Evolutionary conservation across 2,329 filamentous ascomycete species (phyloP).

Genomic region (Exophiala sideris): DNA sequence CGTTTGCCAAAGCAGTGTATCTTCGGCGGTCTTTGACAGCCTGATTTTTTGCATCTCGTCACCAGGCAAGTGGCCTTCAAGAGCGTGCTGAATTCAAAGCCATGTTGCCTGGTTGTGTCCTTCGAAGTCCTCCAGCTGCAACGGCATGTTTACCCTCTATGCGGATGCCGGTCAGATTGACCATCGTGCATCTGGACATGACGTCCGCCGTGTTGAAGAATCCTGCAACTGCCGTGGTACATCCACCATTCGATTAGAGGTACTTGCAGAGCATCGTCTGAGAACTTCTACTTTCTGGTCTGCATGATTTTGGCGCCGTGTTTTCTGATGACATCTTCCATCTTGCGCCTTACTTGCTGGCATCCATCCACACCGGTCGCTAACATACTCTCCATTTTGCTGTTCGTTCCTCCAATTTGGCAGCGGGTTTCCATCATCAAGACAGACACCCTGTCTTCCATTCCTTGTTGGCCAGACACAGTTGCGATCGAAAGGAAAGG

Average conservation of each 20-base stretch:
- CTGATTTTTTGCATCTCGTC: no score
- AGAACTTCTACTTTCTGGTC: constrained; percentile 13
- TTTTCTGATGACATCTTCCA: constrained; percentile 68
- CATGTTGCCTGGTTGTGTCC: no score
- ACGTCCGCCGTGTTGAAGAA: neutral
- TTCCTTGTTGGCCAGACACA: constrained; percentile 63
- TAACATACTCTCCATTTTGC: constrained; percentile 83
- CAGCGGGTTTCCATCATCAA: constrained; percentile 84
- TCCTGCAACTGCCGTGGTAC: neutral
- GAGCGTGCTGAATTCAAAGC: no score
- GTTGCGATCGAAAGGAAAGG: constrained; percentile 86
- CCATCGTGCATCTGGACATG: no score
- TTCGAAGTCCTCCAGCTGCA: no score
- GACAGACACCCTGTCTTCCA: constrained; percentile 63
- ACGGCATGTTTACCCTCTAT: no score
- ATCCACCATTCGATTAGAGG: neutral
- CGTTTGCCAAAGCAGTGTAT: no score
- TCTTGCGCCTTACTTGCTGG: constrained; percentile 73
- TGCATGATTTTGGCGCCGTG: constrained; percentile 26
- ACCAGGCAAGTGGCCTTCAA: no score
- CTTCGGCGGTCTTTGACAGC: no score
- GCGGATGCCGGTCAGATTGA: no score
- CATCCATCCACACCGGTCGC: constrained; percentile 90
- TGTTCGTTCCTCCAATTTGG: constrained; percentile 55
- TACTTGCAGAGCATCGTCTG: neutral